phyloP scores from a whole-genome alignment of 1,139 yeast species.

The Geotrichum bryndzae region DNA sequence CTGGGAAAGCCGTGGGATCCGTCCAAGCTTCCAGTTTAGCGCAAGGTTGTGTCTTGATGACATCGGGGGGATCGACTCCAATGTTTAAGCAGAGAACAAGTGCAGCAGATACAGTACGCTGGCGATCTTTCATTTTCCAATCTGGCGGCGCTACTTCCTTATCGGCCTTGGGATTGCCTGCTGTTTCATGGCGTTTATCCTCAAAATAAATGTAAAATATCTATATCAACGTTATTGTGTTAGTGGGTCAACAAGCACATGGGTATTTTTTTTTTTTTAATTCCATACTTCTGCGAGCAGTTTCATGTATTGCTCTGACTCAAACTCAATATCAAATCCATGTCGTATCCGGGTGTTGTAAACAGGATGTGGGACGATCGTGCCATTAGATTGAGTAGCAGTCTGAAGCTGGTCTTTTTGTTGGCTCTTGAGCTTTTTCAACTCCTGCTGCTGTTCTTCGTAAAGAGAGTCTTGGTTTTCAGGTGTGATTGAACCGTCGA shows the following conservation, averaged over 20 bases:
- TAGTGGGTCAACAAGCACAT: not conserved
- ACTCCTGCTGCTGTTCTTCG: slow-evolving; percentile 9
- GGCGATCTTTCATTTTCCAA: slow-evolving; percentile 92
- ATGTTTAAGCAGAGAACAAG: slow-evolving; percentile 81
- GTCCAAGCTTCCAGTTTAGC: slow-evolving; percentile 93
- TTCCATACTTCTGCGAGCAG: slow-evolving; percentile 48
- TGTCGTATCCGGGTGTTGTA: slow-evolving; percentile 45
- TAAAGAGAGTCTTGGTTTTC: not conserved
- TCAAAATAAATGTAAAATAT: slow-evolving; percentile 76
- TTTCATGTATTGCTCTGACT: slow-evolving; percentile 56
- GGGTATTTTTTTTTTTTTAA: no score
- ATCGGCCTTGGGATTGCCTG: slow-evolving; percentile 69
- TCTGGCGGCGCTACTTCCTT: slow-evolving; percentile 50
- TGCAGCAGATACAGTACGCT: slow-evolving; percentile 93
- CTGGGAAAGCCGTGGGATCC: slow-evolving; percentile 78
- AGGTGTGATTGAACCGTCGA: not conserved
- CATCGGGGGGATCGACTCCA: slow-evolving; percentile 97
- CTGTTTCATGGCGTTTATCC: slow-evolving; percentile 86
- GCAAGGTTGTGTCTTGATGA: slow-evolving; percentile 88
- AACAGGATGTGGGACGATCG: slow-evolving; percentile 9
- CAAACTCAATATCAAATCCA: slow-evolving; percentile 70
- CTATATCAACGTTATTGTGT: slow-evolving; percentile 25
- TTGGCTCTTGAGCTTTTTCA: slow-evolving; percentile 5
- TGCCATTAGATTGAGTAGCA: slow-evolving; percentile 1
- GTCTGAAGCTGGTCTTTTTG: slow-evolving; percentile 1